Evolutionary conservation across 768 basidiomycete genomes (phyloP).

Genomic region (Gymnopilus dilepis): DNA sequence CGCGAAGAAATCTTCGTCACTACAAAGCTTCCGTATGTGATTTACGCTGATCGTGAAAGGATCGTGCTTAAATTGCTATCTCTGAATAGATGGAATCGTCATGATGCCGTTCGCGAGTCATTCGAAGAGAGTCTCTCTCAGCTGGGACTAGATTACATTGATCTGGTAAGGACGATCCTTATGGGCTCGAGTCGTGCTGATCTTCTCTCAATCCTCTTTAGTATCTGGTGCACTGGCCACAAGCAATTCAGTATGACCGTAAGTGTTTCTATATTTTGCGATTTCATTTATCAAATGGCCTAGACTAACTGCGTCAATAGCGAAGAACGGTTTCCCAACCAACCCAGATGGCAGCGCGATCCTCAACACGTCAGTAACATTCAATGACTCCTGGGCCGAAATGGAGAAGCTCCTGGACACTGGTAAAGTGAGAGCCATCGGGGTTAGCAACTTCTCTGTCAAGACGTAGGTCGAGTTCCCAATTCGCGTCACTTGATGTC

Average conservation of each 20-base stretch:
- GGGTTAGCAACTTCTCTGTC: constrained; percentile 65
- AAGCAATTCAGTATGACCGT: constrained; percentile 37
- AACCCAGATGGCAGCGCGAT: constrained; percentile 41
- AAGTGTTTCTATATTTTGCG: background rate
- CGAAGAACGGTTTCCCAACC: constrained; percentile 23
- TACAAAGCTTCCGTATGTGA: constrained; percentile 49
- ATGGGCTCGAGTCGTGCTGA: background rate
- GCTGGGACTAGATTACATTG: constrained; percentile 52
- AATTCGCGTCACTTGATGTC: background rate
- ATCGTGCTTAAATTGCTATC: background rate
- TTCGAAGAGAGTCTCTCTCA: constrained; percentile 47
- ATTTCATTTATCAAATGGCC: background rate
- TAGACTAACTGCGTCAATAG: background rate
- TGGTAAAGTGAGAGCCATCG: constrained; percentile 55
- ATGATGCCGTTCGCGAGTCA: constrained; percentile 40
- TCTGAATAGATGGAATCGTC: constrained; percentile 41
- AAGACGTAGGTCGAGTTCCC: constrained; percentile 45
- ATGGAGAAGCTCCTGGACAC: constrained; percentile 54
- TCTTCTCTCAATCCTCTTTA: constrained; percentile 17
- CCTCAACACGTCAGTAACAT: constrained; percentile 34
- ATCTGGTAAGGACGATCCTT: constrained; percentile 38
- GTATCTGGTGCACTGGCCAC: constrained; percentile 61
- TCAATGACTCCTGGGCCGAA: constrained; percentile 53
- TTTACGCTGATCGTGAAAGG: background rate
- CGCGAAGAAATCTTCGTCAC: constrained; percentile 56